A percentile compares a stretch with the other conserved stretches of the same genome.
Evolutionary conservation across 139 green algal species (phyloP).

Genomic region (Yamagishiella unicocca): DNA sequence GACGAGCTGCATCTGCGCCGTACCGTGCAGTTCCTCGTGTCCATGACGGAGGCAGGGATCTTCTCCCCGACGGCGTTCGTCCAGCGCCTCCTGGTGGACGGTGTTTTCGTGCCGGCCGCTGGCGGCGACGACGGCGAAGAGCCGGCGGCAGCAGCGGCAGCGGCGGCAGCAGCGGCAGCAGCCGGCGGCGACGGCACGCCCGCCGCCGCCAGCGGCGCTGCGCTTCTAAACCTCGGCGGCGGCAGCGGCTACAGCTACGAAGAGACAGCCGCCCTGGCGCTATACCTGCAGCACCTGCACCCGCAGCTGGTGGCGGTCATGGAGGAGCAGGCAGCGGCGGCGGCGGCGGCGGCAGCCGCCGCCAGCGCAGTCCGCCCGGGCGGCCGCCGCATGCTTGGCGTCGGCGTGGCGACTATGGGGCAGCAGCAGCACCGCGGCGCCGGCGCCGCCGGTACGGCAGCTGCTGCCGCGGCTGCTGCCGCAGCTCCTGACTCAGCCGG

Average conservation of each 20-base stretch:
- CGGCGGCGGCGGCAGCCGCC: not conserved
- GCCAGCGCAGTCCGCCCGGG: constrained; percentile 10
- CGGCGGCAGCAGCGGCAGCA: not conserved
- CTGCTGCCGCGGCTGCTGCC: not conserved
- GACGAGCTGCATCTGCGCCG: constrained; percentile 28
- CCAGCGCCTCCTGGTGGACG: constrained; percentile 25
- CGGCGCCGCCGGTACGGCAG: not conserved
- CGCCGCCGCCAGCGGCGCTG: not conserved
- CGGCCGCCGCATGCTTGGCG: not conserved
- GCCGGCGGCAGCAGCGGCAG: not conserved
- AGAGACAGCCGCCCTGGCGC: not conserved
- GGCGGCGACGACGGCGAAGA: not conserved
- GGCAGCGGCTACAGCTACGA: not conserved
- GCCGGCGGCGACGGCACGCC: not conserved
- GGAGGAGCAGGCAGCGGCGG: constrained; percentile 28
- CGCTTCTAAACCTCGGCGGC: no score
- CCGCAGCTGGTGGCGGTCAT: not conserved
- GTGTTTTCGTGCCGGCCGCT: not conserved
- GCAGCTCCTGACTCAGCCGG: not conserved
- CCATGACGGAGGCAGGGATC: constrained; percentile 19
- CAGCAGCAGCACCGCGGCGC: constrained; percentile 8
- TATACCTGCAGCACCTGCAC: constrained; percentile 41
- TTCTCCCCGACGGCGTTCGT: constrained; percentile 12
- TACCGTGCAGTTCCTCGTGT: constrained; percentile 26
- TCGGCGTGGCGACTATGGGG: not conserved